Evolutionary conservation across 495 filamentous ascomycete genomes (phyloP).

Genomic region (Talaromyces borbonicus): DNA sequence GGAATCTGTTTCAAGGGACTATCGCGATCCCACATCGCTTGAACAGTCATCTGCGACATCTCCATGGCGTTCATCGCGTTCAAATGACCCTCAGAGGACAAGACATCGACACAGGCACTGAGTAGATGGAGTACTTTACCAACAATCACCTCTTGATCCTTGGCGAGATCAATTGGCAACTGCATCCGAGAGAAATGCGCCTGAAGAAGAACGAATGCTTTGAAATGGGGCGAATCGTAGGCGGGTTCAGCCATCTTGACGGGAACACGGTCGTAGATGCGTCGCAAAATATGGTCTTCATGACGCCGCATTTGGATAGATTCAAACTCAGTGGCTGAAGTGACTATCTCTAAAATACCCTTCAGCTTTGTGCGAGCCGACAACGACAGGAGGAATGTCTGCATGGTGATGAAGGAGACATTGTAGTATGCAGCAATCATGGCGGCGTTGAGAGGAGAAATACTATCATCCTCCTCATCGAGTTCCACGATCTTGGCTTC

Average conservation of each 20-base stretch:
- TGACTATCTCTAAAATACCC: slow-evolving; percentile 93
- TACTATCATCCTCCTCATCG: slow-evolving; percentile 90
- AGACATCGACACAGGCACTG: slow-evolving; percentile 86
- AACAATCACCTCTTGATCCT: slow-evolving; percentile 86
- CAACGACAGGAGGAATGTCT: slow-evolving; percentile 96
- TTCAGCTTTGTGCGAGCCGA: slow-evolving; percentile 84
- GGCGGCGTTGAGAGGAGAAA: slow-evolving; percentile 83
- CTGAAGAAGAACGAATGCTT: slow-evolving; percentile 90
- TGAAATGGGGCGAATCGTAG: slow-evolving; percentile 95
- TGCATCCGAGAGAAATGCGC: slow-evolving; percentile 97
- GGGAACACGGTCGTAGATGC: slow-evolving; percentile 87
- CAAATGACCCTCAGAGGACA: slow-evolving; percentile 90
- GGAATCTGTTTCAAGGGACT: slow-evolving; percentile 96
- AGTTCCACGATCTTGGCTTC: slow-evolving; percentile 95
- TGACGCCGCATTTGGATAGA: slow-evolving; percentile 89
- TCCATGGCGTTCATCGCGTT: slow-evolving; percentile 99
- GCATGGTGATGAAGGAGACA: slow-evolving; percentile 98
- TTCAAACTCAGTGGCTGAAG: slow-evolving; percentile 94
- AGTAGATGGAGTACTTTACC: slow-evolving; percentile 79
- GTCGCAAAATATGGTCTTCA: slow-evolving; percentile 78
- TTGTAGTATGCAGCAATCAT: slow-evolving; percentile 99
- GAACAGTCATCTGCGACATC: slow-evolving; percentile 98
- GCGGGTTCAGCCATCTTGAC: slow-evolving; percentile 83
- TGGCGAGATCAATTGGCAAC: slow-evolving; percentile 89
- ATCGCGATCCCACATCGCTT: slow-evolving; percentile 98